Evolutionary conservation across 2,329 filamentous ascomycete genomes (phyloP), one percentile per base, ranked within the genome.

Genomic region (Scytalidium lignicola): DNA sequence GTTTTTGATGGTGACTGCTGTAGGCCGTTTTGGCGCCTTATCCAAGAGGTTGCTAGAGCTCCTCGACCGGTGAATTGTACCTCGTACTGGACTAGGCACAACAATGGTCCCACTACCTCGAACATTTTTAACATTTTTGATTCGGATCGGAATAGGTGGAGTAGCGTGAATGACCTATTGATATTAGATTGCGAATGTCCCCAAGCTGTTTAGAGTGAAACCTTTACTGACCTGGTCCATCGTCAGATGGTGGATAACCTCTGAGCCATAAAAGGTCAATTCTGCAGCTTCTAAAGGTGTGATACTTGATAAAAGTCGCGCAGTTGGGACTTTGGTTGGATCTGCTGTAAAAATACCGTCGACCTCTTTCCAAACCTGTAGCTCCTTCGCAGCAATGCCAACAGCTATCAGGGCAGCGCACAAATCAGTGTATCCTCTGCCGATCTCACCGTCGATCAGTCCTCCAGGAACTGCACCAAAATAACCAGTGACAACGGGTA

Each of bases 361-460:
- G 6, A 99, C 93, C 67, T 99, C 93, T 73, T 99, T 99, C 93
- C 93, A 97, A 55, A 99, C 88, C 68, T 99, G 93, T 46, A 99
- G 78, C 68, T 99, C 93, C 47, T 85, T 74, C 1, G 93, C 93
- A 59, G 82, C 76, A n/a, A 95, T 74, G 3, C 90, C 92, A 9
- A 99, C 92, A 1, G 93, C 90, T 46, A 91, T 85, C 15, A 99
- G 75, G 5, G 93, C 91, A 12, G 93, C 92, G 66, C 93, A 97
- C 43, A 99, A 79, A 69, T 99, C 93, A 9, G 93, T 97, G 70
- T 99, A 99, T 23, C 93, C 93, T 59, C 93, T 86, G 18, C 93
- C 93, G 55, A 99, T 88, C 59, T 95, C 87, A 40, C 82, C 82
- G 59, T 92, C 88, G 59, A 99, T 82, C 50, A 99, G 77, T 53